phyloP scores from a whole-genome alignment of 2,329 filamentous ascomycete species.

The Fusarium armeniacum region DNA sequence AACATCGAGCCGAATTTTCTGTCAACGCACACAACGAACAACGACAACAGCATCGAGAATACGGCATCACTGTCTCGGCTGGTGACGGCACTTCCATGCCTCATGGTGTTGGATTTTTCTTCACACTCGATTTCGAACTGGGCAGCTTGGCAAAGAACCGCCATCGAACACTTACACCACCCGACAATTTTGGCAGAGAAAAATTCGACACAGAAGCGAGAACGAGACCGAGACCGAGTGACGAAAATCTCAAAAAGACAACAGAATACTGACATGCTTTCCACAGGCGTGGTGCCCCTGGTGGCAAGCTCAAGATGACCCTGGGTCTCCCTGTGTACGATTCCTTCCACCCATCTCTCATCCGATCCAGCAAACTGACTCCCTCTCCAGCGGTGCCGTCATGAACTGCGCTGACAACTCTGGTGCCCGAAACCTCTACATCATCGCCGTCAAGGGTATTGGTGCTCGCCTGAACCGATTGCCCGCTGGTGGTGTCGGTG shows the following conservation, averaged over 20 bases:
- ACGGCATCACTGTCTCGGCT: slow-evolving; percentile 8
- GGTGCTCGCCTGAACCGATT: slow-evolving; percentile 98
- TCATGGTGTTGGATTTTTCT: slow-evolving; percentile 18
- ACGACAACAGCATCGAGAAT: slow-evolving; percentile 15
- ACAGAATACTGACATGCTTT: slow-evolving; percentile 53
- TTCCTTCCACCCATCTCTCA: slow-evolving; percentile 18
- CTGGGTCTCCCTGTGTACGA: slow-evolving; percentile 98
- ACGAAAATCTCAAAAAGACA: slow-evolving; percentile 7
- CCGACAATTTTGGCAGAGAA: slow-evolving; percentile 40
- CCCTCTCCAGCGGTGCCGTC: slow-evolving; percentile 84
- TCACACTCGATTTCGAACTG: slow-evolving; percentile 10
- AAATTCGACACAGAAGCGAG: slow-evolving; percentile 11
- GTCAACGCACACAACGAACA: slow-evolving; percentile 37
- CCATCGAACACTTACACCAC: background rate
- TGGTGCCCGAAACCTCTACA: slow-evolving; percentile 98
- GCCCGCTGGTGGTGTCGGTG: slow-evolving; percentile 96
- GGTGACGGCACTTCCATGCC: slow-evolving; percentile 14
- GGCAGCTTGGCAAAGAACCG: background rate
- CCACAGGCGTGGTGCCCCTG: slow-evolving; percentile 85
- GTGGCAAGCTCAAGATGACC: slow-evolving; percentile 99
- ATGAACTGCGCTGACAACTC: slow-evolving; percentile 99
- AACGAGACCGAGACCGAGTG: slow-evolving; percentile 22
- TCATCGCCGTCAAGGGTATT: slow-evolving; percentile 99
- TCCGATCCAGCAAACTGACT: slow-evolving; percentile 42
- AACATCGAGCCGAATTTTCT: slow-evolving; percentile 22